A percentile compares a stretch with the other conserved stretches of the same genome.
Conservation (phyloP, 2,329 filamentous ascomycete genomes). For the Escovopsis sp. region DNA sequence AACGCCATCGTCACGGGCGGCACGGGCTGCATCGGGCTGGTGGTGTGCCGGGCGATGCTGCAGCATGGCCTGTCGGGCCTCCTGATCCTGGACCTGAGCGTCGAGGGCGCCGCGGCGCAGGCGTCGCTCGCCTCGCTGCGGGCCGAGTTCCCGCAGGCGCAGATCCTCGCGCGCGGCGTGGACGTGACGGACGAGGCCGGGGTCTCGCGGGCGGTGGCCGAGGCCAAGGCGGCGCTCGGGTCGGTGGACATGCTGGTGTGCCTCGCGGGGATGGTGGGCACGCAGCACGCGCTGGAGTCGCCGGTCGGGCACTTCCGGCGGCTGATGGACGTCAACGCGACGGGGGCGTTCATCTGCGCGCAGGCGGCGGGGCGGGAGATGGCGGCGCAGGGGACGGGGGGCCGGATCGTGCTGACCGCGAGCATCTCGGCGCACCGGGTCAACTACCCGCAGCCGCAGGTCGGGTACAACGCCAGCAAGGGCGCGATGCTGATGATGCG, state of each 20-base stretch:
- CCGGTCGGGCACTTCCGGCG: slow-evolving; percentile 36
- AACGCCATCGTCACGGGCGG: slow-evolving; percentile 36
- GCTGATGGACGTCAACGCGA: slow-evolving; percentile 57
- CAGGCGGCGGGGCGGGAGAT: slow-evolving; percentile 47
- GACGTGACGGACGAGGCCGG: slow-evolving; percentile 11
- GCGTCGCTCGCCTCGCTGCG: slow-evolving; percentile 3
- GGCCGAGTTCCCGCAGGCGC: slow-evolving; percentile 9
- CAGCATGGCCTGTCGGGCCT: slow-evolving; percentile 50
- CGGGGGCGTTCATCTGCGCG: slow-evolving; percentile 54
- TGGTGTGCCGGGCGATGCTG: slow-evolving; percentile 49
- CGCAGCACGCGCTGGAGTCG: slow-evolving; percentile 40
- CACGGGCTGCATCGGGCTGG: slow-evolving; percentile 10
- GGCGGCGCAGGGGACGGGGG: slow-evolving; percentile 33
- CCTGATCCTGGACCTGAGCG: slow-evolving; percentile 44
- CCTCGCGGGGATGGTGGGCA: slow-evolving; percentile 49
- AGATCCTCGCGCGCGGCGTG: slow-evolving; percentile 5
- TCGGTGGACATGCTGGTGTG: slow-evolving; percentile 12
- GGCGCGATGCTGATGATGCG: slow-evolving; percentile 49
- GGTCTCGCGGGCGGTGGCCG: slow-evolving; percentile 6
- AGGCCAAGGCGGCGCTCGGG: slow-evolving; percentile 6
- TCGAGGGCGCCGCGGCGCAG: slow-evolving; percentile 20
- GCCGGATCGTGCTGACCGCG: slow-evolving; percentile 51
- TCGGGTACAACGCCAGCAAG: slow-evolving; percentile 59
- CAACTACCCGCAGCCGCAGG: slow-evolving; percentile 60
- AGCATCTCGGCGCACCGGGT: slow-evolving; percentile 54